phyloP scores from a whole-genome alignment of 2,329 filamentous ascomycete genomes.

The Exserohilum rostratum region DNA sequence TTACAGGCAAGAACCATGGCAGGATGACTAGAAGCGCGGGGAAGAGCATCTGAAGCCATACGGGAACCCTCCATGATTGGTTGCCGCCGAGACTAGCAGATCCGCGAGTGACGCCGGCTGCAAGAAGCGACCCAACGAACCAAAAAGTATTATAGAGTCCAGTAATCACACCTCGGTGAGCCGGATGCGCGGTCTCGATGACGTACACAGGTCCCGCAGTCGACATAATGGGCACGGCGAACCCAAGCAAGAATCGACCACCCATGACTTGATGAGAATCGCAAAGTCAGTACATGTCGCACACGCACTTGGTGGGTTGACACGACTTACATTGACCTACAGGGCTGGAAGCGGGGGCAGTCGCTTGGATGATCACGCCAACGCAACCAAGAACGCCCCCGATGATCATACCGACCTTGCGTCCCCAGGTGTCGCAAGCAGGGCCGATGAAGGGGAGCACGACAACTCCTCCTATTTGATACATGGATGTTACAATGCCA shows the following conservation, averaged over 20 bases:
- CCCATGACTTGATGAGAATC: conserved; percentile 52
- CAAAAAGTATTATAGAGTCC: conserved; percentile 53
- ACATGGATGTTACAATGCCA: conserved; percentile 55
- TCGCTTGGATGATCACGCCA: conserved; percentile 57
- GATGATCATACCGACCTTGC: conserved; percentile 57
- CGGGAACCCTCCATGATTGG: conserved; percentile 29
- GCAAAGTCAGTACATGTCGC: neutral
- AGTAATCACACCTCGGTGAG: conserved; percentile 59
- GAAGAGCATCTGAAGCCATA: conserved; percentile 38
- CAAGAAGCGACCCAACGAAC: conserved; percentile 49
- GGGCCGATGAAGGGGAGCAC: conserved; percentile 57
- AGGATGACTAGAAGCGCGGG: conserved; percentile 51
- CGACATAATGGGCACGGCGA: conserved; percentile 63
- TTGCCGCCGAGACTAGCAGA: conserved; percentile 23
- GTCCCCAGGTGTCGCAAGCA: conserved; percentile 52
- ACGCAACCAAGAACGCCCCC: conserved; percentile 57
- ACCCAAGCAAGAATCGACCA: conserved; percentile 64
- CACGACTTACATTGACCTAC: conserved; percentile 45
- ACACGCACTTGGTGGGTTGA: neutral
- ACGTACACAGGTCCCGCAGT: conserved; percentile 65
- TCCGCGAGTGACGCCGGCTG: conserved; percentile 34
- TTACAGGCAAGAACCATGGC: conserved; percentile 62
- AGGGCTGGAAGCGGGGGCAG: conserved; percentile 50
- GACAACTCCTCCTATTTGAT: conserved; percentile 55
- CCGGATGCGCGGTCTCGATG: conserved; percentile 65